A percentile compares a stretch with the other conserved stretches of the same genome.
These are phyloP conservation scores for Malus hybrid DNA, from an alignment of 331 rosid species.

Conservation along the genomic window DNA sequence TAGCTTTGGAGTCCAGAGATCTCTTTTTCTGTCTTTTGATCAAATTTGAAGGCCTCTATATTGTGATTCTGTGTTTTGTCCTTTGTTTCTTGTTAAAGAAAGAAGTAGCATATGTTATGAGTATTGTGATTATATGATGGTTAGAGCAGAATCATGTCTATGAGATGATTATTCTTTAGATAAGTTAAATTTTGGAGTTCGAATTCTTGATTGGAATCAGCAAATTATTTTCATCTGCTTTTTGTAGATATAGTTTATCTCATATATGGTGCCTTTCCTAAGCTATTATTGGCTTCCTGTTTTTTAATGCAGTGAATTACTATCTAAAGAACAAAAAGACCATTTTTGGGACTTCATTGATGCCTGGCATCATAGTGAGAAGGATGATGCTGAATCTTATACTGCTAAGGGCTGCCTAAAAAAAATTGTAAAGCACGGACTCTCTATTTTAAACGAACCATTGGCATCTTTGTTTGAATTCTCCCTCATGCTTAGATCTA, in stretches of 20 bases:
- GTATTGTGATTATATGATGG: not conserved
- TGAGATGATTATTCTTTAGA: not conserved
- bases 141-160: not conserved
- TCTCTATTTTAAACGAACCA: slow-evolving; percentile 50
- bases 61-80: too few species aligned
- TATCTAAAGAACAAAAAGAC: slow-evolving; percentile 56
- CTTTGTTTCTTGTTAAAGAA: too few species aligned
- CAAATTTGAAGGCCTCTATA: too few species aligned
- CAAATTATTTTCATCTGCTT: not conserved
- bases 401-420: slow-evolving; percentile 64
- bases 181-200: not conserved
- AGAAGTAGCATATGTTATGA: not conserved
- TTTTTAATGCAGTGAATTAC: slow-evolving; percentile 54
- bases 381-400: slow-evolving; percentile 25
- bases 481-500: slow-evolving; percentile 77
- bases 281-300: slow-evolving; percentile 2
- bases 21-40: too few species aligned
- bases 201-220: not conserved
- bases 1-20: not conserved
- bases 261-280: not conserved
- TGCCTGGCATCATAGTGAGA: slow-evolving; percentile 46
- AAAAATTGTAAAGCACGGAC: slow-evolving; percentile 41
- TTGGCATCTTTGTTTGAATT: slow-evolving; percentile 73
- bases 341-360: slow-evolving; percentile 77
- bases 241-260: not conserved